These are phyloP conservation scores for Mrakia frigida DNA, from an alignment of 768 basidiomycete genomes.

Conservation along the genomic window DNA sequence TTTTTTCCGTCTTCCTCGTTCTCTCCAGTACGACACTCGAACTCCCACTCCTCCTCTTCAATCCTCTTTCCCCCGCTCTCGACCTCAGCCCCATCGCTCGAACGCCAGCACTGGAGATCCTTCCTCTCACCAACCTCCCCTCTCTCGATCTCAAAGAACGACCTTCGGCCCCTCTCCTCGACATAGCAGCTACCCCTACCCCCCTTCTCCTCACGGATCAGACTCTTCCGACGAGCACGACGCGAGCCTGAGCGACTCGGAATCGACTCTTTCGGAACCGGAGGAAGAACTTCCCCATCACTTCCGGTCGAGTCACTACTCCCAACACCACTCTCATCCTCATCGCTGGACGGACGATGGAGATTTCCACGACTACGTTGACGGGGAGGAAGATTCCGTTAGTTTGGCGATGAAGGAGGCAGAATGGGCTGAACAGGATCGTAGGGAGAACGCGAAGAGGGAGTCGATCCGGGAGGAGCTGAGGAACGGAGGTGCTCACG, in stretches of 20 bases:
- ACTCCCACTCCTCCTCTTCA: background rate
- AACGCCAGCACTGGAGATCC: background rate
- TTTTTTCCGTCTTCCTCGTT: background rate
- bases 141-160: background rate
- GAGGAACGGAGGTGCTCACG: background rate
- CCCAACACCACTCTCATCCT: background rate
- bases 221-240: background rate
- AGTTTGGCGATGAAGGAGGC: background rate
- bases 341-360: background rate
- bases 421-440: background rate
- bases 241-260: background rate
- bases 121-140: background rate
- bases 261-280: background rate
- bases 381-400: background rate
- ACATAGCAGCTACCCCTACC: background rate
- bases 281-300: background rate
- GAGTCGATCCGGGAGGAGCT: background rate
- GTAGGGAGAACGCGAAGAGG: background rate
- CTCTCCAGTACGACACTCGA: background rate
- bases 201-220: background rate
- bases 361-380: background rate
- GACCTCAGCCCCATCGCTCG: background rate
- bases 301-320: background rate
- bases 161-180: constrained; percentile 1
- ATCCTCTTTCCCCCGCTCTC: background rate